These are phyloP conservation scores for Simplicillium aogashimaense DNA, from an alignment of 2,329 filamentous ascomycete genomes.

Conservation along the genomic window DNA sequence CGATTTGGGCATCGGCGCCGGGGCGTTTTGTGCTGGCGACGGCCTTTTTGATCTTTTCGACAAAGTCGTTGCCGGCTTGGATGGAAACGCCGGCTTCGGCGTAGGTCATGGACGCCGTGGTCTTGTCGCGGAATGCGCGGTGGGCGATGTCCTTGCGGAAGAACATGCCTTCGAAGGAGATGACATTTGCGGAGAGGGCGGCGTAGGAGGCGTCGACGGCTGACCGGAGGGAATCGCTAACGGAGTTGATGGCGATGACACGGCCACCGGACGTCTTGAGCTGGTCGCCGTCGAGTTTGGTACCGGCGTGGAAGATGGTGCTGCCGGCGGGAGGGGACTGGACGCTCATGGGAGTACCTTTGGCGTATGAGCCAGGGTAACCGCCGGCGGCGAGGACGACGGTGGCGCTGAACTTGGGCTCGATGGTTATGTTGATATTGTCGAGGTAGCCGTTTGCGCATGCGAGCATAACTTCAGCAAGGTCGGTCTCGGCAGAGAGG, in stretches of 20 bases:
- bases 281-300: slow-evolving; percentile 49
- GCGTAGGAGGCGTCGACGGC: slow-evolving; percentile 80
- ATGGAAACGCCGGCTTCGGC: slow-evolving; percentile 90
- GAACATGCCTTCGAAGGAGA: slow-evolving; percentile 83
- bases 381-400: slow-evolving; percentile 91
- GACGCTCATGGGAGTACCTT: slow-evolving; percentile 56
- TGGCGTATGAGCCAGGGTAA: slow-evolving; percentile 79
- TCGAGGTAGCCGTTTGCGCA: slow-evolving; percentile 69
- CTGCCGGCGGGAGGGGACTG: slow-evolving; percentile 30
- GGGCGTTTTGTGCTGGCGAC: slow-evolving; percentile 78
- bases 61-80: slow-evolving; percentile 85
- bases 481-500: slow-evolving; percentile 66
- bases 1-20: slow-evolving; percentile 87
- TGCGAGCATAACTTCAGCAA: slow-evolving; percentile 81
- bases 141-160: slow-evolving; percentile 89
- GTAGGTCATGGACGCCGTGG: slow-evolving; percentile 63
- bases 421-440: slow-evolving; percentile 57
- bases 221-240: slow-evolving; percentile 59
- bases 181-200: slow-evolving; percentile 56
- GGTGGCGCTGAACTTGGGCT: slow-evolving; percentile 68
- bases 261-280: slow-evolving; percentile 76
- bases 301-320: slow-evolving; percentile 90
- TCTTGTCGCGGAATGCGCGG: slow-evolving; percentile 47
- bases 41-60: slow-evolving; percentile 81
- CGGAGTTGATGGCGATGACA: slow-evolving; percentile 87